Base-by-base conservation (phyloP, 345 rosid species). In the Salix udensis region DNA sequence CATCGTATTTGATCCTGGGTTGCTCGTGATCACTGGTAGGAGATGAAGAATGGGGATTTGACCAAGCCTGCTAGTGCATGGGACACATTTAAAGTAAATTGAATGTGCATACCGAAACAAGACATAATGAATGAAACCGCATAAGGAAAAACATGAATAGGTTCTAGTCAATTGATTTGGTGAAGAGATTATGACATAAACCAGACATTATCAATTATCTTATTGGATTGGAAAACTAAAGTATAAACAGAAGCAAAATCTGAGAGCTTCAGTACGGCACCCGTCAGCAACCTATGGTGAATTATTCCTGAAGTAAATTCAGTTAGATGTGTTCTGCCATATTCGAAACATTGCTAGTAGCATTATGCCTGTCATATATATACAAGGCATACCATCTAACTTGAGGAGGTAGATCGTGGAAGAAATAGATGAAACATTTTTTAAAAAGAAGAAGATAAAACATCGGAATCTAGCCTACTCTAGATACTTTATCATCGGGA, bases 11-110 rank as follows among this genome's bases (percentile, higher is more conserved):
- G 79, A 67, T 76, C 34, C 48, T 75, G 10, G 70, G 64, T 78
- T 81, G 77, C 77, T 83, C 86, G 53, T 44, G 74, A 78, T 89
- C 93, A 79, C 78, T 80, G 28, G 78, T 71, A 52, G 93, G 88
- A 66, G 95, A 89, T 71, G 74, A 82, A 60, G 93, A 80, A 60
- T 55, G 76, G 75, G 81, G 82, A 77, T 83, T 80, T 61, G 87
- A 88, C 91, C 88, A 87, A 80, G 87, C 74, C 69, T 81, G 91
- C 81, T 74, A 86, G 92, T 90, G 88, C 79, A 78, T 23, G 77
- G 61, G 82, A 81, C 76, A 55, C 24, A 60, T 42, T 50, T 23
- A 77, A 81, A 74, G 72, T 23, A 7, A 79, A 34, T 23, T 39
- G 36, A 37, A n/a, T 64, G 30, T 13, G 24, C 24, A 61, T 64